Percentiles rank a stretch among this genome's conserved stretches.
These are phyloP conservation scores for Ceratocystis diversiconidia DNA, from an alignment of 2,329 filamentous ascomycete species.

Conservation along the genomic window DNA sequence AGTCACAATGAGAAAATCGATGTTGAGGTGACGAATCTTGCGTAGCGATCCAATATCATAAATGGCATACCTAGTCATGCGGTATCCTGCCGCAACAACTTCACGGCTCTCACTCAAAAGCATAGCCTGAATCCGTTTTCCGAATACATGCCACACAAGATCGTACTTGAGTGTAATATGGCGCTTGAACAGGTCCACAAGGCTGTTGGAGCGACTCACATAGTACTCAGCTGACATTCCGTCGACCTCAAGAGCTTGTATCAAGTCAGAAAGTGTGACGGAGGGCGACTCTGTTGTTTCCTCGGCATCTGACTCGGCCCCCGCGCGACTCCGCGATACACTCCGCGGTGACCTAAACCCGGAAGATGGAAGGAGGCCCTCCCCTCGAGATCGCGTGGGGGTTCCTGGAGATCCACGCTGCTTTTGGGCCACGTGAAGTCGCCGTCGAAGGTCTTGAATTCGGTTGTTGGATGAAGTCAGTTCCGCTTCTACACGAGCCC, in stretches of 20 bases:
- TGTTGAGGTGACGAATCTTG: slow-evolving; percentile 76
- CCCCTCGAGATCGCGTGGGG: slow-evolving; percentile 38
- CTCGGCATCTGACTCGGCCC: slow-evolving; percentile 48
- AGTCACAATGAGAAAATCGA: slow-evolving; percentile 79
- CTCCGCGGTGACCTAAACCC: slow-evolving; percentile 44
- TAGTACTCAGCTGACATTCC: slow-evolving; percentile 90
- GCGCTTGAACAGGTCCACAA: slow-evolving; percentile 93
- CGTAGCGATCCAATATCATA: slow-evolving; percentile 80
- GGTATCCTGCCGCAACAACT: slow-evolving; percentile 86
- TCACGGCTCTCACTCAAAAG: slow-evolving; percentile 89
- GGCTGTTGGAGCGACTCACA: slow-evolving; percentile 75
- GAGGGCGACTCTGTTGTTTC: slow-evolving; percentile 74
- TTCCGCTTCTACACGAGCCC: slow-evolving; percentile 68
- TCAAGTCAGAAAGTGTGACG: slow-evolving; percentile 74
- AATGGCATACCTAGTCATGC: slow-evolving; percentile 85
- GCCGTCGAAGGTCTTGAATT: slow-evolving; percentile 46
- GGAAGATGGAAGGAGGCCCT: slow-evolving; percentile 34
- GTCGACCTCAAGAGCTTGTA: slow-evolving; percentile 77
- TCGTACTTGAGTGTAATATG: slow-evolving; percentile 93
- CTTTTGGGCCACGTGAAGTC: slow-evolving; percentile 45
- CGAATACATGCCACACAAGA: slow-evolving; percentile 89
- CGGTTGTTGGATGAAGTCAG: slow-evolving; percentile 72
- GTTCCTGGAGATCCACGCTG: slow-evolving; percentile 35
- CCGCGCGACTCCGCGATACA: slow-evolving; percentile 39
- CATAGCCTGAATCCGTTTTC: slow-evolving; percentile 86